Percentiles rank a stretch among this genome's conserved stretches.
These are phyloP conservation scores for Oryza meridionalis DNA, from an alignment of 176 grass and related monocot species.

Conservation along the genomic window DNA sequence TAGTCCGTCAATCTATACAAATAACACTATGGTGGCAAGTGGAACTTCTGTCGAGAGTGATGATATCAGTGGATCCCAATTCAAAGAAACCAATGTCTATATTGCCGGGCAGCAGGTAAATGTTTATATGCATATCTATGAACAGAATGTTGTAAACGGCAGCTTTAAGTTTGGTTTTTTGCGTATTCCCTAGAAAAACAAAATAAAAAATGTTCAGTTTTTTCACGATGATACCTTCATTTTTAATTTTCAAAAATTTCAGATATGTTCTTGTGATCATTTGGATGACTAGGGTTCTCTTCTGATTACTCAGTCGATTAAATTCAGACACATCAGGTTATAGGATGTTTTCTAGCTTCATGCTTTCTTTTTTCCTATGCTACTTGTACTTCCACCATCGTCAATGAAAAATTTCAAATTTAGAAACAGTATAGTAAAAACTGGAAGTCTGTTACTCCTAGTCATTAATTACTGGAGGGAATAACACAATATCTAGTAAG, in stretches of 20 bases:
- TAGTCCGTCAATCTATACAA: constrained; percentile 60
- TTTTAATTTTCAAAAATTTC: constrained; percentile 12
- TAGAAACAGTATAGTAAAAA: neutral
- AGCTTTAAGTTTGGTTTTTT: constrained; percentile 6
- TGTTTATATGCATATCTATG: constrained; percentile 16
- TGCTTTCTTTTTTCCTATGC: neutral
- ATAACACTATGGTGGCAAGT: constrained; percentile 40
- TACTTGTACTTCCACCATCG: neutral
- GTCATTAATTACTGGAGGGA: neutral
- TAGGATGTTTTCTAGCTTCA: neutral
- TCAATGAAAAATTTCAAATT: neutral
- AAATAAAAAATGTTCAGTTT: no score
- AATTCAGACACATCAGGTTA: neutral
- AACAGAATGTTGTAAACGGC: neutral
- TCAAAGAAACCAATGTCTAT: constrained; percentile 90
- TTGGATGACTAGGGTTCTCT: constrained; percentile 13
- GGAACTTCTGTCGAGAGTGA: constrained; percentile 67
- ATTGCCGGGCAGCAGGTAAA: constrained; percentile 70
- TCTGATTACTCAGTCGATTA: neutral
- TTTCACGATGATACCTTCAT: constrained; percentile 3
- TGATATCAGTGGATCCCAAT: constrained; percentile 64
- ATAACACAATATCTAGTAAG: neutral
- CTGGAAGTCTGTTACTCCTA: neutral
- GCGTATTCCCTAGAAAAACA: no score
- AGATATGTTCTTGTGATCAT: constrained; percentile 4